Conservation (phyloP, 164 flowering plant species). For the Buxus sempervirens region DNA sequence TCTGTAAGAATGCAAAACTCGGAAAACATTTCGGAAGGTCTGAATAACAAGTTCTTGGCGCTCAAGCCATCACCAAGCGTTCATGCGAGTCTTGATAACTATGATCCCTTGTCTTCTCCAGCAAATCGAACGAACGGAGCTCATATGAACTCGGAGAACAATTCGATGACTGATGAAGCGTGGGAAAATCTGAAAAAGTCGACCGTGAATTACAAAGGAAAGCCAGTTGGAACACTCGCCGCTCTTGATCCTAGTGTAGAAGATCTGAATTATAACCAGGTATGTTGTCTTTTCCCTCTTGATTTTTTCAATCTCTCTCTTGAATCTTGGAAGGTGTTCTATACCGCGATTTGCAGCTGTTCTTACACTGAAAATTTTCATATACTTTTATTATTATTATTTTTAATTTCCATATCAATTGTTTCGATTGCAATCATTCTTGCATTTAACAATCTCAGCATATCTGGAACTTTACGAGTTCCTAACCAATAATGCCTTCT, state of each 20-base stretch:
- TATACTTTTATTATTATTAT: too few relatives aligned
- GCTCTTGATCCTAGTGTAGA: slow-evolving; percentile 36
- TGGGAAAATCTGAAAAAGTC: slow-evolving; percentile 31
- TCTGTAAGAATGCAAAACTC: slow-evolving; percentile 10
- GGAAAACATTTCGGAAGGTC: slow-evolving; percentile 1
- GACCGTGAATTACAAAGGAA: slow-evolving; percentile 25
- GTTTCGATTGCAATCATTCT: too few relatives aligned
- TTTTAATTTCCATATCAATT: too few relatives aligned
- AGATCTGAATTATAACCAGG: slow-evolving; percentile 43
- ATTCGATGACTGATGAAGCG: slow-evolving; percentile 31
- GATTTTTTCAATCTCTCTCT: background rate
- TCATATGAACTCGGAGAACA: slow-evolving; percentile 11
- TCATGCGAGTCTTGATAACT: slow-evolving; percentile 9
- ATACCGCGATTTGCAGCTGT: background rate
- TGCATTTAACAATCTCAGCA: too few relatives aligned
- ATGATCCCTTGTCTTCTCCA: slow-evolving; percentile 9
- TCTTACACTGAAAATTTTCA: too few relatives aligned
- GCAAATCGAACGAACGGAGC: slow-evolving; percentile 3
- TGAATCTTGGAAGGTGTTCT: background rate
- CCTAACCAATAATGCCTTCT: too few relatives aligned
- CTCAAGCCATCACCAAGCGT: slow-evolving; percentile 27
- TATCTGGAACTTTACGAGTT: too few relatives aligned
- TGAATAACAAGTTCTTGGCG: background rate
- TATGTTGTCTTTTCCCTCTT: background rate
- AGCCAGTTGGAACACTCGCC: slow-evolving; percentile 41